Evolutionary conservation across 176 grass and related monocot genomes (phyloP), one percentile per base, ranked within the genome.

Genomic region (Chrysopogon serrulatus): DNA sequence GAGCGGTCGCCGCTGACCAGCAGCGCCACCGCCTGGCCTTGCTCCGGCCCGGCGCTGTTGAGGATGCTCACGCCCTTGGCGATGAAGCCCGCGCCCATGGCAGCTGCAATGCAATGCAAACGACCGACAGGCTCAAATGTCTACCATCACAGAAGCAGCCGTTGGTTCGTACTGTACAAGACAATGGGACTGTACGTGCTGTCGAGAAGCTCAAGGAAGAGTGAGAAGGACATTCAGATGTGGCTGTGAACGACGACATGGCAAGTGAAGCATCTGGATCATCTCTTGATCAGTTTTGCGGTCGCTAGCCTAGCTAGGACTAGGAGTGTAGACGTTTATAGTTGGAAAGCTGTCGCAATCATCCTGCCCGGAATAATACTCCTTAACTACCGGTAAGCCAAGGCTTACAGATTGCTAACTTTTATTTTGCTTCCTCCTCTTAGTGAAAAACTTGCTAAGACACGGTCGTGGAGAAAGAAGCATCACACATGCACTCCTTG

Each of bases 11-110:
- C 80, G 28, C 83, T 89, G 5, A 94, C 87, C 5, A 81, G 83
- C 45, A 93, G 83, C 1, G 93, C 93, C 59, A 95, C 96, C 3
- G 91, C 93, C 39, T 98, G 93, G 36, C 90, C 79, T 73, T 93
- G 92, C 13, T 44, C 73, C 1, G 91, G 83, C 0, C 93, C 96
- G 15, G 93, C 89, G 23, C 79, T 83, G 78, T 95, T 95, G 24
- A 93, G 66, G 83, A 95, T 90, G 59, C 77, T 93, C 27, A 98
- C 30, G 8, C 83, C 91, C 63, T 90, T 92, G 3, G 89, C 96
- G 11, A 98, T 81, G 80, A 98, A 98, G 5, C 96, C 91, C 1
- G 81, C 82, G 10, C 93, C 93, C 86, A 89, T 68, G 2, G 88
- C 91, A 73, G 91, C 96, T 95, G 85, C 7, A 45, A 40, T 40